Base-by-base conservation (phyloP, 192 early-diverging fungal genomes). In the Allomyces arbusculus region DNA sequence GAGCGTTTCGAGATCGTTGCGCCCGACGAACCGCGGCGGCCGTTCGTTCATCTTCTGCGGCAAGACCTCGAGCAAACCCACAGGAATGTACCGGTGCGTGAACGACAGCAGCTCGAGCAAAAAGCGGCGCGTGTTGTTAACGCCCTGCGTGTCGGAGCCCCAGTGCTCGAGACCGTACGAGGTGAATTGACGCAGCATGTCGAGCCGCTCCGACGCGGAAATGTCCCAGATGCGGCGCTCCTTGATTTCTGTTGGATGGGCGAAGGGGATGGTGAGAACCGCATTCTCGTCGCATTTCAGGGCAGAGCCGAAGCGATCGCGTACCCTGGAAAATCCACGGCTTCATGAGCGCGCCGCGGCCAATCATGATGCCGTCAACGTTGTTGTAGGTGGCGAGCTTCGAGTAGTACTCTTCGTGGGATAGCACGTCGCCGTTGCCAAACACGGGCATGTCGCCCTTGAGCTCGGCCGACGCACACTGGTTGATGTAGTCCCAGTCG, bases 41-140 rank as follows among this genome's bases (percentile, higher is more conserved):
- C 95, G 80, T 22, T 95, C 86, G 69, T 94, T 95, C 70, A 98
- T 90, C 67, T 80, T 81, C 70, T 93, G 91, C 62, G 95, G 95
- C 23, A 92, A 74, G 0, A 88, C 86, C 68, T 98, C 94, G n/a
- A 98, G 73, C 11, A 98, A 62, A 20, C 93, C 94, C 0, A 90
- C 86, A 19, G 95, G 95, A 12, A 98, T 82, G 74, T 98, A 98
- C 50, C 84, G 70, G 62, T 82, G 73, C 65, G 80, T 71, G 69
- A 84, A 87, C 67, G 83, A 84, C 72, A 87, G 84, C 89, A 86
- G 89, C 71, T 90, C 89, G 70, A 82, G 78, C 70, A 90, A 61
- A 75, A 86, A 91, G 24, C 88, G 75, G 65, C 95, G 76, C 16
- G 89, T 91, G 16, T 78, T 80, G 64, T 87, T 90, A 25, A 98